Base-by-base conservation (phyloP, 116 monocot species). In the Cymodocea nodosa region DNA sequence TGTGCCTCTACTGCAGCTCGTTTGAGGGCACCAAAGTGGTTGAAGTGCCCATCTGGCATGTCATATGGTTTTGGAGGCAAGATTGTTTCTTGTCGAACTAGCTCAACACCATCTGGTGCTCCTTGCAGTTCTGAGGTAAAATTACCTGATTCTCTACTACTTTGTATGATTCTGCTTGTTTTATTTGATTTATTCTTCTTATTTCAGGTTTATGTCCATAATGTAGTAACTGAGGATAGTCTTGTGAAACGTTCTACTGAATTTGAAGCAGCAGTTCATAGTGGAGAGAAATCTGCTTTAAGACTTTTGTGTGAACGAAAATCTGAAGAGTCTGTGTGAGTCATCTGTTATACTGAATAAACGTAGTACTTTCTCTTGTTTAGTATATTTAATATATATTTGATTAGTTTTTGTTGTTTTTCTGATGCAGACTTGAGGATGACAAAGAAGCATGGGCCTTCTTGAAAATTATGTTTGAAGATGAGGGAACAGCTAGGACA, bases 41-140 rank as follows among this genome's bases (percentile, higher is more conserved):
- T 89, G 75, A 89, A 92, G 79, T 64, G 89, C 58, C 86, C 86
- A 52, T 79, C 79, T 50, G 86, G 93, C 71, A 86, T 70, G 48
- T 89, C 89, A 50, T 92, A 92, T 81, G 99, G 93, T 73, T 99
- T 99, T 85, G 99, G 99, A 35, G 99, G 99, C n/a, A 99, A 92
- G 59, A 76, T 98, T 51, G 79, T 92, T 61, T 84, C 92, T 48
- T 98, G 86, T 84, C 70, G 69, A 30, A 76, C 86, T 60, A 70
- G 61, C 62, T 54, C 67, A 56, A 53, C 81, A 30, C 64, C 76
- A 2, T 44, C 76, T 30, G 77, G 80, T 74, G 66, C 79, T 71
- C 55, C 73, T 70, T 50, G 12, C 70, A 52, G 57, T 68, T 97
- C 97, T 48, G 97, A 97, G 85, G 97, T 86, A 73, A 66, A 67